Evolutionary conservation across 495 filamentous ascomycete genomes (phyloP).

Genomic region (Lasiosphaeris hirsuta): DNA sequence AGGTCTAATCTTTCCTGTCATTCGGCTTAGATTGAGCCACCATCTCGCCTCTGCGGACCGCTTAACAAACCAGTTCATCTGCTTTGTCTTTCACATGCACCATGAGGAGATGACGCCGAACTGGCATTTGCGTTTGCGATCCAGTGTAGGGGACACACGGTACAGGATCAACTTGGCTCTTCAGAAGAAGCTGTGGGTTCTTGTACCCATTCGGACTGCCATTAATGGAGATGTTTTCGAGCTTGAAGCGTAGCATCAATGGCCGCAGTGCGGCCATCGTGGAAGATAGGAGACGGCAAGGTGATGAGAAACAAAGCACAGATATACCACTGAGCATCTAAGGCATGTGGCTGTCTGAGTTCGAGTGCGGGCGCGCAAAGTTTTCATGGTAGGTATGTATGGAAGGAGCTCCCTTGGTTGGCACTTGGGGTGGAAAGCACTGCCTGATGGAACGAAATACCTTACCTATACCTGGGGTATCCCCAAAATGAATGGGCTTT

Average conservation of each 20-base stretch:
- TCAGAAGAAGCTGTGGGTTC: constrained; percentile 30
- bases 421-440: too few species aligned
- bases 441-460: too few species aligned
- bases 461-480: too few species aligned
- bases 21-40: not conserved
- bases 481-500: too few species aligned
- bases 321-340: too few species aligned
- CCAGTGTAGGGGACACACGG: constrained; percentile 20
- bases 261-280: constrained; percentile 1
- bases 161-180: constrained; percentile 18
- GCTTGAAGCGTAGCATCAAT: constrained; percentile 19
- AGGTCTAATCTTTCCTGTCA: constrained; percentile 22
- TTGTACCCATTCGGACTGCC: constrained; percentile 22
- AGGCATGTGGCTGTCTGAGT: too few species aligned
- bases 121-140: constrained; percentile 9
- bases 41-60: not conserved
- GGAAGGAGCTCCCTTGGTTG: too few species aligned
- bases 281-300: not conserved
- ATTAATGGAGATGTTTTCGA: constrained; percentile 23
- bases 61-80: constrained; percentile 26
- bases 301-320: not conserved
- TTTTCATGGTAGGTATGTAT: too few species aligned
- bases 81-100: constrained; percentile 35
- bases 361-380: too few species aligned
- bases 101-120: constrained; percentile 25